Percentiles rank a stretch among this genome's conserved stretches.
These are phyloP conservation scores for Nyctanthes arbortristis DNA, from an alignment of 257 asterid genomes.

Conservation along the genomic window DNA sequence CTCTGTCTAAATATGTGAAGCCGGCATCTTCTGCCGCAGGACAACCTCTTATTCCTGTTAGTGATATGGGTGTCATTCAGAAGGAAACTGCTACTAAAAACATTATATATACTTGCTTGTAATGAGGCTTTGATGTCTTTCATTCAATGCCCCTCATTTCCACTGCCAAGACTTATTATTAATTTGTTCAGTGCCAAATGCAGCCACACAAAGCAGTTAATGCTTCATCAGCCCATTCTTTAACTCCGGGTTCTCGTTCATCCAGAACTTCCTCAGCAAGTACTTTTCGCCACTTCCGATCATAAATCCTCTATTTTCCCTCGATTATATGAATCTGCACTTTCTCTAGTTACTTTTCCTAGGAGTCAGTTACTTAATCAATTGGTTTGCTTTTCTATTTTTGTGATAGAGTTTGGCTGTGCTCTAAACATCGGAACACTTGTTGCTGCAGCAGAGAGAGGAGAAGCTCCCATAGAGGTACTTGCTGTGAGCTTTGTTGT, in stretches of 20 bases:
- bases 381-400: conserved; percentile 23
- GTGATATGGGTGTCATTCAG: conserved; percentile 56
- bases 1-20: conserved; percentile 55
- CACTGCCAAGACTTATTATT: conserved; percentile 15
- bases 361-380: conserved; percentile 15
- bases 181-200: conserved; percentile 28
- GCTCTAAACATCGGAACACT: conserved; percentile 96
- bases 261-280: conserved; percentile 74
- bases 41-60: conserved; percentile 49
- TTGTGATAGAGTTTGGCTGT: conserved; percentile 80
- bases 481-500: conserved; percentile 22
- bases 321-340: conserved; percentile 10
- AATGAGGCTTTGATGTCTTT: conserved; percentile 5
- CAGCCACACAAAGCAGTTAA: conserved; percentile 62
- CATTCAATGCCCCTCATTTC: conserved; percentile 8
- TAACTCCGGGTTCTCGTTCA: conserved; percentile 69
- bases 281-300: conserved; percentile 30
- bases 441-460: conserved; percentile 98
- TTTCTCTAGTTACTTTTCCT: conserved; percentile 10
- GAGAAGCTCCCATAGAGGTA: conserved; percentile 94
- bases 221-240: conserved; percentile 46
- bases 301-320: conserved; percentile 3
- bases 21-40: conserved; percentile 55
- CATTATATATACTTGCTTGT: not conserved
- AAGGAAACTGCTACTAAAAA: conserved; percentile 57